Evolutionary conservation across 116 monocot genomes (phyloP).

Genomic region (Phalaenopsis hybrid): DNA sequence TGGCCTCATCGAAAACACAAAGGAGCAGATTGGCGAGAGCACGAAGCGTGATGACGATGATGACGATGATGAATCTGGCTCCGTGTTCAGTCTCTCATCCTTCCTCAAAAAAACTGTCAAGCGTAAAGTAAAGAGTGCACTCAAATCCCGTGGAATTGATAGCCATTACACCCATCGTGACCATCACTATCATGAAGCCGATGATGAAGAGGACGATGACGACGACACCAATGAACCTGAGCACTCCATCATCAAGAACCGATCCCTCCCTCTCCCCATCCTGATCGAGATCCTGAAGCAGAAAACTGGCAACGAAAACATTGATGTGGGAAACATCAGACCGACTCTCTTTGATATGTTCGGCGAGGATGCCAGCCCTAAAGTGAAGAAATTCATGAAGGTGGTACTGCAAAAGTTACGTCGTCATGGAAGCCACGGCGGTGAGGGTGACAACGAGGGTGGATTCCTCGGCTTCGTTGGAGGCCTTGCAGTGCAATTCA

Average conservation of each 20-base stretch:
- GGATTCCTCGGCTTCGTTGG: constrained; percentile 48
- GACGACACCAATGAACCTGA: constrained; percentile 14
- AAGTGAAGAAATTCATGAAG: constrained; percentile 55
- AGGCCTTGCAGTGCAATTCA: constrained; percentile 61
- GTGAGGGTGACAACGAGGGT: constrained; percentile 11
- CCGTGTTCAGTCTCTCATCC: constrained; percentile 39
- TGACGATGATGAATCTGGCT: constrained; percentile 16
- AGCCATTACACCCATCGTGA: constrained; percentile 13
- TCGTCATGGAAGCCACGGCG: neutral
- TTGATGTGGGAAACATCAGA: constrained; percentile 24
- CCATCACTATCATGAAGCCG: constrained; percentile 11
- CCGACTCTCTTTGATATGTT: constrained; percentile 43
- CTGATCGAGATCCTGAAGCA: constrained; percentile 22
- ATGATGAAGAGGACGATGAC: constrained; percentile 6
- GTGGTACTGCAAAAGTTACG: constrained; percentile 22
- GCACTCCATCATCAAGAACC: neutral
- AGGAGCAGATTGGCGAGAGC: constrained; percentile 98
- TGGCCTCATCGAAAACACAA: constrained; percentile 67
- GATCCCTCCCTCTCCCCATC: constrained; percentile 23
- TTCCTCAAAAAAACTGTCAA: constrained; percentile 42
- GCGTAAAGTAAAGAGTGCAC: constrained; percentile 14
- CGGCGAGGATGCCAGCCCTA: constrained; percentile 48
- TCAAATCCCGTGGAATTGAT: constrained; percentile 39
- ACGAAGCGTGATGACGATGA: constrained; percentile 20
- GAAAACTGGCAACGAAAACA: constrained; percentile 20